Evolutionary conservation across 306 rosid genomes (phyloP).

Genomic region (Styphnolobium japonicum): DNA sequence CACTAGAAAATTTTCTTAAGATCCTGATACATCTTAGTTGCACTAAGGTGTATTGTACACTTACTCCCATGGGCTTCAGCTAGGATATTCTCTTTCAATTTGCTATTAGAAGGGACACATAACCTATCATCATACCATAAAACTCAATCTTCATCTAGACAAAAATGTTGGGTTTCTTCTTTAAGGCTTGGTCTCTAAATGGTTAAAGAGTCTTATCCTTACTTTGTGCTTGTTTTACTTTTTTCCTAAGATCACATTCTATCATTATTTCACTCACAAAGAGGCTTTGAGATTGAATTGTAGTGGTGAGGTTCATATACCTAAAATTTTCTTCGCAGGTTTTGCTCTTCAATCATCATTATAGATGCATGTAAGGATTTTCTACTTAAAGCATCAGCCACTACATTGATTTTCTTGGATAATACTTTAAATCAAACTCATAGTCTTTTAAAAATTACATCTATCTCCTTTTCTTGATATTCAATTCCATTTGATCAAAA

Average conservation of each 20-base stretch:
- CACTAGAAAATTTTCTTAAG: background rate
- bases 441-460: background rate
- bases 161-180: no score
- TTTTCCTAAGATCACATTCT: background rate
- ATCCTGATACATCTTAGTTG: background rate
- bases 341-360: background rate
- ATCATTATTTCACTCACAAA: background rate
- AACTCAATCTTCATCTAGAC: background rate
- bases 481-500: background rate
- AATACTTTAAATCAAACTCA: no score
- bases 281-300: background rate
- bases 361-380: no score
- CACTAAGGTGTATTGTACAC: background rate
- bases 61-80: background rate
- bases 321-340: background rate
- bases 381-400: no score
- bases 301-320: no score
- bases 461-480: background rate
- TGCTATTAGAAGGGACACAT: background rate
- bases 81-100: background rate
- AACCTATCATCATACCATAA: background rate
- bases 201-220: background rate
- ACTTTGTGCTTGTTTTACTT: background rate
- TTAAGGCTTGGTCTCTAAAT: no score
- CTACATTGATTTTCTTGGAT: no score